These are phyloP conservation scores for Capronia epimyces DNA, from an alignment of 2,329 filamentous ascomycete species.

Conservation along the genomic window DNA sequence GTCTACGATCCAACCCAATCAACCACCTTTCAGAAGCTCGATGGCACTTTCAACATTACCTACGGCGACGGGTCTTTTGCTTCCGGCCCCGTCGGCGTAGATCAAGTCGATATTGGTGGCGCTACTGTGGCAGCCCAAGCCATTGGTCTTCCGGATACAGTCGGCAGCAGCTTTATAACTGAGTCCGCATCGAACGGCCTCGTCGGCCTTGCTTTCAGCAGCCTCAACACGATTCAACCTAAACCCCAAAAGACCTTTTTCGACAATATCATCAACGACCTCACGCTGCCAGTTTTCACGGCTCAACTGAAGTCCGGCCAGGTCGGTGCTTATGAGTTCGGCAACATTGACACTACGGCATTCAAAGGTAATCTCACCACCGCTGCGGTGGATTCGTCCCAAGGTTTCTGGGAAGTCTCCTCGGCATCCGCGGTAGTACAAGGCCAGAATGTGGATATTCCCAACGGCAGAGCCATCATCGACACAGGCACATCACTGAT, in stretches of 20 bases:
- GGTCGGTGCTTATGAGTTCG: conserved; percentile 67
- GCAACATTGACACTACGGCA: conserved; percentile 59
- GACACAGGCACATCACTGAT: conserved; percentile 67
- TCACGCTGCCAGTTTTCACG: conserved; percentile 64
- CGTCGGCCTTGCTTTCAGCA: conserved; percentile 61
- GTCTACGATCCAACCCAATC: conserved; percentile 52
- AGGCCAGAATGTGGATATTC: conserved; percentile 34
- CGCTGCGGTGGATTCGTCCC: conserved; percentile 54
- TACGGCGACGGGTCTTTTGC: conserved; percentile 65
- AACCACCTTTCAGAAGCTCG: conserved; percentile 44
- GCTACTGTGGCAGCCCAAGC: conserved; percentile 57
- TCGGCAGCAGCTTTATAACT: conserved; percentile 54
- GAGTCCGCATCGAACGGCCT: conserved; percentile 63
- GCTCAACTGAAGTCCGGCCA: conserved; percentile 59
- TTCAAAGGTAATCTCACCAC: conserved; percentile 60
- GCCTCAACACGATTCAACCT: conserved; percentile 60
- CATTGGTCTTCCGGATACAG: conserved; percentile 59
- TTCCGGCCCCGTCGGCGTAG: conserved; percentile 59
- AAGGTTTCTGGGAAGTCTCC: conserved; percentile 65
- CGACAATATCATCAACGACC: conserved; percentile 58
- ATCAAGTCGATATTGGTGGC: conserved; percentile 62
- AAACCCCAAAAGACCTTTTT: conserved; percentile 66
- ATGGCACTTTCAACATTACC: conserved; percentile 56
- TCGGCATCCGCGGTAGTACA: conserved; percentile 55
- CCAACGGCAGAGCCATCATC: conserved; percentile 49